Evolutionary conservation across 169 alveolate species (phyloP).

Genomic region (Plasmodium falciparum): DNA sequence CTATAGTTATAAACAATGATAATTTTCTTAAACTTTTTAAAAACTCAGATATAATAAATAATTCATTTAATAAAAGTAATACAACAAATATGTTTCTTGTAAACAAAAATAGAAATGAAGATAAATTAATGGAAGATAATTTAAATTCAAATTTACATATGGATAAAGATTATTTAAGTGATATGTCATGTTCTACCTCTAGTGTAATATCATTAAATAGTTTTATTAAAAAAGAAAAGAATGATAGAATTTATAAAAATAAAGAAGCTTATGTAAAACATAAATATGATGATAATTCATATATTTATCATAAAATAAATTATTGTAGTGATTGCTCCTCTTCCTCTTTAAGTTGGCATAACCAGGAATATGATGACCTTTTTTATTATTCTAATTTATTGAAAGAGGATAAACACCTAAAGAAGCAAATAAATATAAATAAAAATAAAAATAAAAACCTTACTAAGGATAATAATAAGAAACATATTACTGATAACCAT

Average conservation of each 20-base stretch:
- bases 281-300: conserved; percentile 58
- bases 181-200: conserved; percentile 56
- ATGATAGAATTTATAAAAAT: conserved; percentile 37
- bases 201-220: conserved; percentile 65
- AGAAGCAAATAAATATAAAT: not conserved
- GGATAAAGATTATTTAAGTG: conserved; percentile 37
- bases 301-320: conserved; percentile 29
- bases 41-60: conserved; percentile 12
- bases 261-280: conserved; percentile 59
- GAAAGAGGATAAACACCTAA: conserved; percentile 36
- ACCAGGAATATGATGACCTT: conserved; percentile 33
- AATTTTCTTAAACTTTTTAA: conserved; percentile 32
- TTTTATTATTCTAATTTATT: conserved; percentile 43
- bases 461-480: not conserved
- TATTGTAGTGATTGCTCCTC: conserved; percentile 74
- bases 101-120: not conserved
- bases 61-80: not conserved
- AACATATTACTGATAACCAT: not conserved
- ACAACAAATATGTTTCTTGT: not conserved
- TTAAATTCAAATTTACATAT: not conserved
- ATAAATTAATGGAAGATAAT: not conserved
- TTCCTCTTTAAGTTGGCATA: conserved; percentile 63
- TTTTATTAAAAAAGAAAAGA: conserved; percentile 27
- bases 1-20: conserved; percentile 57
- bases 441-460: not conserved